Evolutionary conservation across 768 basidiomycete genomes (phyloP).

Genomic region (Amanita exitialis): DNA sequence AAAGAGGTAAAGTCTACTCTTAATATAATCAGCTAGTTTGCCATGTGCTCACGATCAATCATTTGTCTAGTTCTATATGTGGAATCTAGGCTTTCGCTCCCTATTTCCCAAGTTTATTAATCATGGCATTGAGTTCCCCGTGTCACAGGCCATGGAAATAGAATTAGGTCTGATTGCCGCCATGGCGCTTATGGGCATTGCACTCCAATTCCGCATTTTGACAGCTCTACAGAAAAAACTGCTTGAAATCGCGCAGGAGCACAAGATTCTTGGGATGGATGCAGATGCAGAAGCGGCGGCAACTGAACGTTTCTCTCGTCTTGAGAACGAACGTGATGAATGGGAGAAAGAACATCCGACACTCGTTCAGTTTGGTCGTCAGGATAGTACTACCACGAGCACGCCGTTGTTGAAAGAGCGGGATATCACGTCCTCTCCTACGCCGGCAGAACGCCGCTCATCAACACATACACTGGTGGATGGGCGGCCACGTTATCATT

Average conservation of each 20-base stretch:
- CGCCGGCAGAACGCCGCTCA: slow-evolving; percentile 36
- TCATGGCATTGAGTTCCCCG: slow-evolving; percentile 66
- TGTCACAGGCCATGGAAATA: slow-evolving; percentile 87
- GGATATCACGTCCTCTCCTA: slow-evolving; percentile 36
- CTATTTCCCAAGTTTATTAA: slow-evolving; percentile 71
- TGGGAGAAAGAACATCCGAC: slow-evolving; percentile 86
- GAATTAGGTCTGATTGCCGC: slow-evolving; percentile 86
- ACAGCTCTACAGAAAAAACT: slow-evolving; percentile 72
- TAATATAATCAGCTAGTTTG: slow-evolving; percentile 5
- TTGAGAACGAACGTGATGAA: slow-evolving; percentile 61
- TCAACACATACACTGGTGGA: slow-evolving; percentile 43
- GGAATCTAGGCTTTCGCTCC: slow-evolving; percentile 80
- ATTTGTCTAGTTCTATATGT: slow-evolving; percentile 73
- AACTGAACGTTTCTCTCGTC: slow-evolving; percentile 52
- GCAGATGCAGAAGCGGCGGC: slow-evolving; percentile 70
- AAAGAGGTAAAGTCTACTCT: slow-evolving; percentile 61
- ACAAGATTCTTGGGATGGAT: slow-evolving; percentile 46
- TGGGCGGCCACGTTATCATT: slow-evolving; percentile 48
- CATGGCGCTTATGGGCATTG: slow-evolving; percentile 75
- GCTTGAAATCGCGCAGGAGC: slow-evolving; percentile 69
- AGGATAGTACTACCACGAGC: slow-evolving; percentile 54
- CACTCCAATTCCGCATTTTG: slow-evolving; percentile 84
- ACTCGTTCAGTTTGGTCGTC: slow-evolving; percentile 46
- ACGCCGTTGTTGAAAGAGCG: slow-evolving; percentile 60
- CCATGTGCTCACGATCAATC: slow-evolving; percentile 8